Percentiles rank a stretch among this genome's conserved stretches.
These are phyloP conservation scores for Urochloa ruziziensis DNA, from an alignment of 176 grass and related monocot genomes.

Conservation along the genomic window DNA sequence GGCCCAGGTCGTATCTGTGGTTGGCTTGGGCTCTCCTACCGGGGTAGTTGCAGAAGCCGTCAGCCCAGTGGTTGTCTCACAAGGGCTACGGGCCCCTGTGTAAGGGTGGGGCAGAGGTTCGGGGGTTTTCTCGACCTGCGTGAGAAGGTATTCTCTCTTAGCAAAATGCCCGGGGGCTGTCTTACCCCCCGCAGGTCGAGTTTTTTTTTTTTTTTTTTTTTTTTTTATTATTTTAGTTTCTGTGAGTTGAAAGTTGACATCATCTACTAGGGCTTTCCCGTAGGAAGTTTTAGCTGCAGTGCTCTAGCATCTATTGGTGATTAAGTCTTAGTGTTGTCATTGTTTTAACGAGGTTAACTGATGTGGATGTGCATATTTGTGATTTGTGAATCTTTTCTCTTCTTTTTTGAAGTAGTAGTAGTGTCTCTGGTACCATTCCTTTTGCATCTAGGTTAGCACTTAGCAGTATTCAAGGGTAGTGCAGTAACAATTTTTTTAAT, in stretches of 20 bases:
- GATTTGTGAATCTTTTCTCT: background rate
- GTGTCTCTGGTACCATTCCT: background rate
- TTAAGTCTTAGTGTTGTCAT: background rate
- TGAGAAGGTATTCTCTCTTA: too few species aligned
- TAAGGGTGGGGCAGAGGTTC: too few species aligned
- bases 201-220: too few species aligned
- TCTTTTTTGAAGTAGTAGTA: background rate
- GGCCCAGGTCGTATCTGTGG: too few species aligned
- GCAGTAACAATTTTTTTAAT: background rate
- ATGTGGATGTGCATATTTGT: background rate
- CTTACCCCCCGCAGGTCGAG: too few species aligned
- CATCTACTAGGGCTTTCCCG: background rate
- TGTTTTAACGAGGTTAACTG: background rate
- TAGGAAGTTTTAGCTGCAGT: background rate
- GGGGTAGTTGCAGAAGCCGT: too few species aligned
- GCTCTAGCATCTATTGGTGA: background rate
- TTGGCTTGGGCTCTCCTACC: too few species aligned
- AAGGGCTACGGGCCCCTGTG: too few species aligned
- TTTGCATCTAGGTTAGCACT: background rate
- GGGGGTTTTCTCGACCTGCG: too few species aligned
- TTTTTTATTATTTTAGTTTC: background rate
- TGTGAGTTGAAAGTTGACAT: background rate
- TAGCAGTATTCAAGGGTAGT: background rate
- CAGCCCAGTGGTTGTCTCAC: too few species aligned
- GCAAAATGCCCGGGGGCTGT: too few species aligned